Base-by-base conservation (phyloP, 805 yeast genomes). In the Hanseniaspora lachancei region DNA sequence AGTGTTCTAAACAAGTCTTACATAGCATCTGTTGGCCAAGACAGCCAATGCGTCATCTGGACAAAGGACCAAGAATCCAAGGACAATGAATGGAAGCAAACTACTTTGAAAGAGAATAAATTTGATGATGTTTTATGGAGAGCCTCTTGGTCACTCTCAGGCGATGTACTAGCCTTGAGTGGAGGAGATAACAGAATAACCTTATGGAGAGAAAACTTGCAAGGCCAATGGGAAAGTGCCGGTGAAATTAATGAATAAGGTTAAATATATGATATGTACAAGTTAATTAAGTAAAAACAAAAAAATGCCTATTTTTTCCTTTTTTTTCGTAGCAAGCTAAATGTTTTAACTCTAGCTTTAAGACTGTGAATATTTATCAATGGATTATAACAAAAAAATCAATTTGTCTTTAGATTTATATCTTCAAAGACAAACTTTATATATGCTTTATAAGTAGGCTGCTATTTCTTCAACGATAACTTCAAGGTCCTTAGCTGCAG, bases 101-200 rank as follows among this genome's bases (percentile, higher is more conserved):
- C 81, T 64, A 72, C 78, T 41, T 76, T 93, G 65, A 80, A 82
- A 50, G 76, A 77, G 20, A 95, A 87, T 41, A 83, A 81, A 67
- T 93, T 93, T 77, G 93, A 96, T 16, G 98, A 93, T 68, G 97
- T 89, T 29, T 86, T 95, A 62, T 93, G 98, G 98, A 82, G 97
- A 69, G 95, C 95, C 49, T 83, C 95, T 62, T 93, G 98, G 98
- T 88, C 97, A 13, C 75, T 89, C 62, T 84, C 95, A 48, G 99
- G 99, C 54, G 93, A 93, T 68, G 82, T 93, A 34, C 77, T 93
- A 63, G 99, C 99, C 5, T 85, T 93, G 44, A 81, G 93, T 49
- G 96, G 97, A 49, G 97, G 97, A 55, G 97, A 93, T 69, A 89
- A 89, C 70, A 88, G 86, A 71, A 91, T 93, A 46, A 88, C 96